Evolutionary conservation across 2,329 filamentous ascomycete species (phyloP).

Genomic region (Cadophora sp.): DNA sequence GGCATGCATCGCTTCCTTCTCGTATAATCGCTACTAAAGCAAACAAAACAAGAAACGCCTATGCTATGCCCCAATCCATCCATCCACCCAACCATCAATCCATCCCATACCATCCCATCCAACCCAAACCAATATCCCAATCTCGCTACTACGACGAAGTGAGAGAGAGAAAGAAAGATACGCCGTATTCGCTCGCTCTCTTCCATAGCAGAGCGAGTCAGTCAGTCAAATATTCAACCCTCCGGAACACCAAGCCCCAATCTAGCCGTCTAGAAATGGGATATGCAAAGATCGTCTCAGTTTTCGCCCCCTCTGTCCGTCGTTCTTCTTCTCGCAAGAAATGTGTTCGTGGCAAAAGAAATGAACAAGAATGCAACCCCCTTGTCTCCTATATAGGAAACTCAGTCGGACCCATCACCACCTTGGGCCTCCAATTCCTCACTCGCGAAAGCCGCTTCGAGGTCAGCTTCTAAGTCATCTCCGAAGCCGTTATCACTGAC

Average conservation of each 20-base stretch:
- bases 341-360: slow-evolving; percentile 10
- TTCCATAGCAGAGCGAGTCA: neutral
- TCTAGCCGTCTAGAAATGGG: slow-evolving; percentile 23
- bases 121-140: slow-evolving; percentile 11
- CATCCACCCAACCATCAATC: slow-evolving; percentile 1
- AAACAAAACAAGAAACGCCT: slow-evolving; percentile 6
- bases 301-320: neutral
- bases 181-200: slow-evolving; percentile 3
- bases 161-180: slow-evolving; percentile 6
- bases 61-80: slow-evolving; percentile 16
- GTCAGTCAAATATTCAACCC: neutral
- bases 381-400: neutral
- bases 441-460: slow-evolving; percentile 50
- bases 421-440: slow-evolving; percentile 44
- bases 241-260: slow-evolving; percentile 17
- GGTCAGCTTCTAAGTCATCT: slow-evolving; percentile 64
- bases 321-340: neutral
- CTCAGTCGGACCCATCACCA: slow-evolving; percentile 19
- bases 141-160: neutral
- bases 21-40: neutral
- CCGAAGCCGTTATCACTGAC: slow-evolving; percentile 52
- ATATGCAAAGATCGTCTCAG: slow-evolving; percentile 17
- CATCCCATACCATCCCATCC: slow-evolving; percentile 1
- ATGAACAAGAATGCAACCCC: slow-evolving; percentile 28
- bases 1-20: slow-evolving; percentile 1